Conservation (phyloP, 2,329 filamentous ascomycete genomes). For the Didymella keratinophila region DNA sequence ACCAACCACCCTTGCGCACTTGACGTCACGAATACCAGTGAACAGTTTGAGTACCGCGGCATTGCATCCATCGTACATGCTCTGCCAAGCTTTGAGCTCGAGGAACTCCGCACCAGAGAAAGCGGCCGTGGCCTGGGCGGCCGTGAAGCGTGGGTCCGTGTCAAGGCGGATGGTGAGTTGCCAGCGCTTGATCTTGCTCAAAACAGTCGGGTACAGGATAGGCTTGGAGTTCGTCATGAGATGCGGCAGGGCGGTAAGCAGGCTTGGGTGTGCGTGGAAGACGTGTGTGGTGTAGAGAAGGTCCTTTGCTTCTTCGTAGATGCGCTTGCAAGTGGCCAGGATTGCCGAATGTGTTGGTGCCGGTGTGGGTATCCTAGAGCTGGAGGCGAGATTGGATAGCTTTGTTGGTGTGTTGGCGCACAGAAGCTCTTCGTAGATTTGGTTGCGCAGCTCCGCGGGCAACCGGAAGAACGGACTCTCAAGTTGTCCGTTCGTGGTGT, state of each 20-base stretch:
- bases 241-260: conserved; percentile 56
- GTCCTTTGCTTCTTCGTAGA: conserved; percentile 52
- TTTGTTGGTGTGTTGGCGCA: conserved; percentile 27
- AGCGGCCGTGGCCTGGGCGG: conserved; percentile 49
- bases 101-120: conserved; percentile 58
- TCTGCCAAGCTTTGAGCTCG: conserved; percentile 60
- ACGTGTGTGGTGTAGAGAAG: conserved; percentile 60
- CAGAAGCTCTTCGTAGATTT: conserved; percentile 60
- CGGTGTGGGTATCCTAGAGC: conserved; percentile 17
- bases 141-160: conserved; percentile 57
- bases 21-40: conserved; percentile 56
- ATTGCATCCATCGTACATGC: conserved; percentile 49
- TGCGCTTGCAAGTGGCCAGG: conserved; percentile 52
- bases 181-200: conserved; percentile 53
- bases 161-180: conserved; percentile 59
- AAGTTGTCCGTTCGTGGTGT: conserved; percentile 21
- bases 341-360: conserved; percentile 50
- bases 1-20: conserved; percentile 53
- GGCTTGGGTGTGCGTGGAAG: conserved; percentile 59
- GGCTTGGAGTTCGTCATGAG: conserved; percentile 49
- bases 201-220: conserved; percentile 44
- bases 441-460: conserved; percentile 67
- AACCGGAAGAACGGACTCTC: conserved; percentile 54
- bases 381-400: conserved; percentile 15
- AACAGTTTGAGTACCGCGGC: conserved; percentile 55